phyloP scores from a whole-genome alignment of 2,329 filamentous ascomycete genomes.

The Colletotrichum viniferum region DNA sequence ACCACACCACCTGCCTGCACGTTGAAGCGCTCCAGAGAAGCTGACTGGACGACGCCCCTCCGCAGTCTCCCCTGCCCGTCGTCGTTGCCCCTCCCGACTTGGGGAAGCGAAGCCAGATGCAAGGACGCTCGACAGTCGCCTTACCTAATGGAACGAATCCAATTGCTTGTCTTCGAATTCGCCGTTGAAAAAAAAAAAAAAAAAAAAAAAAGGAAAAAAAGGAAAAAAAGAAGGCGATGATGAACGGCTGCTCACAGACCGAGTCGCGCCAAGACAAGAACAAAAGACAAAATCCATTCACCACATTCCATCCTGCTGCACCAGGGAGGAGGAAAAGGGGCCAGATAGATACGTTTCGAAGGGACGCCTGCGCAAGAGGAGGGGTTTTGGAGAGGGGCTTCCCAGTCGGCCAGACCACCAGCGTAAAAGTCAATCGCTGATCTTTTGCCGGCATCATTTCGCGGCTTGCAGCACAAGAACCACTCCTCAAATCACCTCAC shows the following conservation, averaged over 20 bases:
- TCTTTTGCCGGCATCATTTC: not conserved
- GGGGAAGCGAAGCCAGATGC: not conserved
- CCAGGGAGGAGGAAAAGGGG: not conserved
- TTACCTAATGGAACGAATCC: not conserved
- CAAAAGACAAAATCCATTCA: not conserved
- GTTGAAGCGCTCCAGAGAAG: not conserved
- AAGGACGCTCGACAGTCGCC: not conserved
- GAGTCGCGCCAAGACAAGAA: not conserved
- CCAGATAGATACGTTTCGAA: not conserved
- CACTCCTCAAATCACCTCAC: not conserved
- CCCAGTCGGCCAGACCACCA: not conserved
- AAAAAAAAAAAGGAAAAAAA: not conserved
- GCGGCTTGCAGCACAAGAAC: not conserved
- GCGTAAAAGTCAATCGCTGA: conserved; percentile 15
- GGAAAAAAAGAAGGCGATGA: not conserved
- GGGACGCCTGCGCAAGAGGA: not conserved
- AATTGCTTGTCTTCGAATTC: not conserved
- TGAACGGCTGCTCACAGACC: not conserved
- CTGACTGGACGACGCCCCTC: conserved; percentile 1
- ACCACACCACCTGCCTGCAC: conserved; percentile 4
- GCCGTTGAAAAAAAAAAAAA: not conserved
- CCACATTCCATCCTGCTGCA: not conserved
- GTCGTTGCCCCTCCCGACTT: not conserved
- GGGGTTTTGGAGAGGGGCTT: not conserved
- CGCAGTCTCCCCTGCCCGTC: not conserved